Evolutionary conservation across 192 early-diverging fungal genomes (phyloP).

Genomic region (Jimgerdemannia flammicorona): DNA sequence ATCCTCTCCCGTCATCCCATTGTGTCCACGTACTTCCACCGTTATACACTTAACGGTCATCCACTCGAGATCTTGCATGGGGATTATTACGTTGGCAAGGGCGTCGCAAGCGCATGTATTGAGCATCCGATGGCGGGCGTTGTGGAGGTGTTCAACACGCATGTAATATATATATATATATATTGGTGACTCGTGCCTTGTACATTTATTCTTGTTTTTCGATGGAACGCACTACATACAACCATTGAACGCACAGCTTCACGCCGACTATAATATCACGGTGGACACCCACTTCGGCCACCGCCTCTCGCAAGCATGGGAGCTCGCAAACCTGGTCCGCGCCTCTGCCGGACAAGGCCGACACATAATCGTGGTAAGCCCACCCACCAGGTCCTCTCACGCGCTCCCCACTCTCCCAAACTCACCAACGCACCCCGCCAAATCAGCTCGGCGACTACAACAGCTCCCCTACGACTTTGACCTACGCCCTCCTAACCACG

Average conservation of each 20-base stretch:
- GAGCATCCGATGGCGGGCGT: conserved; percentile 46
- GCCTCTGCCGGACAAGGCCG: conserved; percentile 38
- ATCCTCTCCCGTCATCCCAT: conserved; percentile 46
- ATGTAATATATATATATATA: conserved; percentile 32
- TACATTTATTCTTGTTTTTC: background rate
- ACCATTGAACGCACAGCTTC: conserved; percentile 28
- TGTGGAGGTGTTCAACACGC: conserved; percentile 54
- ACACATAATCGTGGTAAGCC: conserved; percentile 50
- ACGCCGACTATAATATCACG: conserved; percentile 47
- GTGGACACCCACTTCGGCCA: conserved; percentile 42
- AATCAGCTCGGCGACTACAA: conserved; percentile 52
- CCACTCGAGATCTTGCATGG: conserved; percentile 49
- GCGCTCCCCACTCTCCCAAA: no score
- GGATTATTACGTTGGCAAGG: conserved; percentile 56
- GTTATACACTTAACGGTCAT: conserved; percentile 44
- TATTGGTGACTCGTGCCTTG: no score
- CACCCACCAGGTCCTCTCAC: background rate
- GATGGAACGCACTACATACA: background rate
- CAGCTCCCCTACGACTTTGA: conserved; percentile 37
- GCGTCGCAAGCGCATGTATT: conserved; percentile 39
- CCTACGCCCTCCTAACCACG: conserved; percentile 35
- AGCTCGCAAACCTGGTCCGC: conserved; percentile 38
- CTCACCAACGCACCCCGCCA: no score
- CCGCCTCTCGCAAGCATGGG: conserved; percentile 51
- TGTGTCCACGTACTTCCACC: conserved; percentile 30